These are phyloP conservation scores for Quercus wislizeni DNA, from an alignment of 306 rosid species.

Conservation along the genomic window DNA sequence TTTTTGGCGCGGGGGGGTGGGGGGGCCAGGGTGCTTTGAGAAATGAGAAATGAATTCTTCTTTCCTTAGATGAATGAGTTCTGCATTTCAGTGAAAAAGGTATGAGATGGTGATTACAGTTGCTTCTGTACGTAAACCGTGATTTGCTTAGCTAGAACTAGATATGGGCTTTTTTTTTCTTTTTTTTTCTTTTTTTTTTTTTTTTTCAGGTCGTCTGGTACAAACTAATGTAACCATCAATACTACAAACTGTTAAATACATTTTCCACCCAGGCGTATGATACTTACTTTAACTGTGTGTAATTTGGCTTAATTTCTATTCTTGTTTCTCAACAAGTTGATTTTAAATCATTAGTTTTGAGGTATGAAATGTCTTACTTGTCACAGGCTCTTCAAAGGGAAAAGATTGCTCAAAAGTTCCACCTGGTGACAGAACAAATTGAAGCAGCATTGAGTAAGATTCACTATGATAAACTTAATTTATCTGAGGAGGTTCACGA, in stretches of 20 bases:
- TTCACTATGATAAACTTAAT: slow-evolving; percentile 58
- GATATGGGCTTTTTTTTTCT: no score
- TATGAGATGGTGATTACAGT: not conserved
- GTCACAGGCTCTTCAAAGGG: slow-evolving; percentile 62
- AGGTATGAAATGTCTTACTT: slow-evolving; percentile 14
- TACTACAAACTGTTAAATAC: no score
- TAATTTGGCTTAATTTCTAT: slow-evolving; percentile 5
- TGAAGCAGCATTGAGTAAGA: slow-evolving; percentile 63
- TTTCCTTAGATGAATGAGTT: not conserved
- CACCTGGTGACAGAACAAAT: slow-evolving; percentile 54
- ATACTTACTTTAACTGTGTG: not conserved
- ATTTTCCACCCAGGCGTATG: no score
- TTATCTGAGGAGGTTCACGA: slow-evolving; percentile 91
- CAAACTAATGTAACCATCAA: no score
- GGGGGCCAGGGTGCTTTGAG: no score
- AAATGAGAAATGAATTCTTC: not conserved
- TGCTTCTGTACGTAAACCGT: not conserved
- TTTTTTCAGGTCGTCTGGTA: no score
- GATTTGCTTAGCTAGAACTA: not conserved
- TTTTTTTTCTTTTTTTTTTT: no score
- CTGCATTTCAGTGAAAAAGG: not conserved
- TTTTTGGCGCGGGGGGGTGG: no score
- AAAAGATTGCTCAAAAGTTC: slow-evolving; percentile 50
- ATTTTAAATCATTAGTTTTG: slow-evolving; percentile 14
- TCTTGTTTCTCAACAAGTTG: slow-evolving; percentile 2